These are phyloP conservation scores for Byssothecium circinans DNA, from an alignment of 2,329 filamentous ascomycete genomes.

Conservation along the genomic window DNA sequence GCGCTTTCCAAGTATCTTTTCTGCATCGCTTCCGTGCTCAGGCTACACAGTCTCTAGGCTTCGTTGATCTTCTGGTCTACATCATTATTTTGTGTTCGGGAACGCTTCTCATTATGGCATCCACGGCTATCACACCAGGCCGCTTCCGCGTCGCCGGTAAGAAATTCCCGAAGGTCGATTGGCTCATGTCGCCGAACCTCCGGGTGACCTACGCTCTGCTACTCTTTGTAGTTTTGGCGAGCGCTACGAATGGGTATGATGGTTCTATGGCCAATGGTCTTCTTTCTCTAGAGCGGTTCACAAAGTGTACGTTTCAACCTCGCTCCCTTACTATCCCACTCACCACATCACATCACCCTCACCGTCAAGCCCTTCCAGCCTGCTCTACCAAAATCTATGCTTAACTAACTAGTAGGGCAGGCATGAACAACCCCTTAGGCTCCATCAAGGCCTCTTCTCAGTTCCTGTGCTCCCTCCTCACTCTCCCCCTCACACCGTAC, in stretches of 20 bases:
- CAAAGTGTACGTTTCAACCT: constrained; percentile 14
- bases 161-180: constrained; percentile 20
- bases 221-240: constrained; percentile 23
- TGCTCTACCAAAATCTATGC: too few relatives aligned
- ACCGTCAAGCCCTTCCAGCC: too few relatives aligned
- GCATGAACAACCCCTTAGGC: constrained; percentile 27
- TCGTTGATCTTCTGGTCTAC: constrained; percentile 4
- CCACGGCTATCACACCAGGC: constrained; percentile 13
- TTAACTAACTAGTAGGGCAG: too few relatives aligned
- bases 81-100: not conserved
- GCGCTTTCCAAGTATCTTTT: too few relatives aligned
- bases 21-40: too few relatives aligned
- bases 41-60: too few relatives aligned
- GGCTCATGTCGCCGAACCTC: constrained; percentile 15
- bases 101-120: not conserved
- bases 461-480: constrained; percentile 26
- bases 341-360: not conserved
- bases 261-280: constrained; percentile 30
- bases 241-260: constrained; percentile 23
- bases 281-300: constrained; percentile 25
- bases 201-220: constrained; percentile 21
- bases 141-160: constrained; percentile 20
- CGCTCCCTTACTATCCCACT: not conserved
- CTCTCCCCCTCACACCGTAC: constrained; percentile 27
- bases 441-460: constrained; percentile 31